These are phyloP conservation scores for Penicillium olsonii DNA, from an alignment of 2,329 filamentous ascomycete genomes.

Conservation along the genomic window DNA sequence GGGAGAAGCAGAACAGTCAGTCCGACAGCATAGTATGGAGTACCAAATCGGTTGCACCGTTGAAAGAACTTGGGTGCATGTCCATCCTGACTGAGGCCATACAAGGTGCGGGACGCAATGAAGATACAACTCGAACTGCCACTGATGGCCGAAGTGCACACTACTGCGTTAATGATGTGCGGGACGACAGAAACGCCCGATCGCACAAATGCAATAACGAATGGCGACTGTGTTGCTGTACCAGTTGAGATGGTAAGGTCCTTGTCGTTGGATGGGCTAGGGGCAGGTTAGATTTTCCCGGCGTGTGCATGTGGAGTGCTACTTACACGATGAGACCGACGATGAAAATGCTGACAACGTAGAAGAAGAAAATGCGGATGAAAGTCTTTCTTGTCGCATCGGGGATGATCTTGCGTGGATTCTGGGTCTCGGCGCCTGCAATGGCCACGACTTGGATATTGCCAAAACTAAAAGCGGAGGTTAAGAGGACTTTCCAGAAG, in stretches of 20 bases:
- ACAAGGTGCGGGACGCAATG: constrained; percentile 6
- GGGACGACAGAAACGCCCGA: constrained; percentile 8
- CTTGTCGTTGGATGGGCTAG: constrained; percentile 7
- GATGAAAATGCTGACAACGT: background rate
- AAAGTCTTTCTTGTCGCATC: constrained; percentile 11
- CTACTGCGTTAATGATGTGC: constrained; percentile 14
- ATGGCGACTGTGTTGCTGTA: constrained; percentile 7
- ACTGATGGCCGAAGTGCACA: constrained; percentile 10
- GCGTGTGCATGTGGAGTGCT: background rate
- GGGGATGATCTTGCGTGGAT: constrained; percentile 11
- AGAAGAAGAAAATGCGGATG: constrained; percentile 9
- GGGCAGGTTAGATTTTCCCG: background rate
- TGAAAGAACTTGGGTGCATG: constrained; percentile 10
- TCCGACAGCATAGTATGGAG: constrained; percentile 3
- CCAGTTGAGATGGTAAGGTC: constrained; percentile 3
- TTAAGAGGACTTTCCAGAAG: constrained; percentile 11
- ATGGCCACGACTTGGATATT: constrained; percentile 12
- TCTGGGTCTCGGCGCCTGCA: constrained; percentile 11
- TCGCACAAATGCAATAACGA: constrained; percentile 9
- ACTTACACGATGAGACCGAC: constrained; percentile 2
- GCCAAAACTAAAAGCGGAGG: constrained; percentile 6
- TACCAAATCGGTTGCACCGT: constrained; percentile 8
- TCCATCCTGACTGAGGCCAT: constrained; percentile 6
- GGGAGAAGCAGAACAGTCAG: constrained; percentile 3
- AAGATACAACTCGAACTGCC: constrained; percentile 10